Base-by-base conservation (phyloP, 2,329 filamentous ascomycete species). In the Emergomyces africanus region DNA sequence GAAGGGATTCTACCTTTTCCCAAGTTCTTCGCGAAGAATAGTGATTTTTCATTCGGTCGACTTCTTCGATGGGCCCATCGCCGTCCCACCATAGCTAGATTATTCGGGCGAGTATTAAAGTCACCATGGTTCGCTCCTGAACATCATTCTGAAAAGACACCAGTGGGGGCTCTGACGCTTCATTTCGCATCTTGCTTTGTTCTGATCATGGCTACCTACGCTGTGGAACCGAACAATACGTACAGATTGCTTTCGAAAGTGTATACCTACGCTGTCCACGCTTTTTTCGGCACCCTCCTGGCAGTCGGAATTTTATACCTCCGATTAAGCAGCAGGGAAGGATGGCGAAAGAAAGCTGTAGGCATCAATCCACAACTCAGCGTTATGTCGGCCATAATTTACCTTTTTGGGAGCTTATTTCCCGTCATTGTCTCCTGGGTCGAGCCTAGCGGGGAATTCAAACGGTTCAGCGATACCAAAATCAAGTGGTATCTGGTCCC, bases 1-100 rank as follows among this genome's bases (percentile, higher is more conserved):
- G 78, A 82, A 66, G 81, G 80, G 0, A 76, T 82, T 57, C 68
- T 82, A 1, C 80, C 80, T 0, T 79, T 70, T 57, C 74, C 78
- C 3, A 72, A 74, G 41, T 78, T 81, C 68, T 78, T 81, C 61
- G 78, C 59, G 9, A 35, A 37, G 18, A 50, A 60, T 30, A 30
- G 46, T 5, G 54, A 60, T 30, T 35, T 60, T 30, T 46, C 50
- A 49, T 50, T 60, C 6, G 55, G 46, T 23, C 46, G 56, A 8
- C 23, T 54, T 37, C 30, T 54, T 28, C 35, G 48, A 41, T 58
- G 55, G 59, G 57, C 50, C 15, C 39, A 46, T 53, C 75, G 18
- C 63, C 67, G 10, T 65, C 66, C 50, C 65, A 66, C 25, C 49
- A 50, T 30, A 48, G 42, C 28, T 28, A n/a, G 25, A 18, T 20